Conservation (phyloP, 202 grass and related monocot species). For the Digitaria exilis region DNA sequence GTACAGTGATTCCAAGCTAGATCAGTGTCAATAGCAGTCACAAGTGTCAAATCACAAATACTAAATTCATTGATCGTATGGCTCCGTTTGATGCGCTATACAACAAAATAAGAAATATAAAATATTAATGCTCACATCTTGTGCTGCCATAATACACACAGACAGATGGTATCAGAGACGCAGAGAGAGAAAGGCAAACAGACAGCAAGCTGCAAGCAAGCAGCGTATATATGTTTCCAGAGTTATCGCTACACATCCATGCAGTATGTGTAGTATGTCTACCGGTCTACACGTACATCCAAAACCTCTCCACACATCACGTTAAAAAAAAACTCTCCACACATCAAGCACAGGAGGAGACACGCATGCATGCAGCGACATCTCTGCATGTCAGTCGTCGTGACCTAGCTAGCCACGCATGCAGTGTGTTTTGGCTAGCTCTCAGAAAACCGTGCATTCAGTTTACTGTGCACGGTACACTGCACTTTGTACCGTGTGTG, state of each 20-base stretch:
- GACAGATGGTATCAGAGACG: neutral
- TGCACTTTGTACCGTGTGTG: neutral
- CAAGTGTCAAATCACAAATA: slow-evolving; percentile 24
- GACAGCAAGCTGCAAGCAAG: no score
- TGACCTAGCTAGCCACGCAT: no score
- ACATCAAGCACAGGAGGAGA: neutral
- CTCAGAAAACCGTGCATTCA: slow-evolving; percentile 17
- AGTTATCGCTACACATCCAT: neutral
- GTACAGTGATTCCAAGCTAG: neutral
- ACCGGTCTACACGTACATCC: slow-evolving; percentile 2
- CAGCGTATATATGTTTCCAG: neutral
- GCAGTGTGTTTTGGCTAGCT: no score
- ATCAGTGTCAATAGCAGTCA: slow-evolving; percentile 17
- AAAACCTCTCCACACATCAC: neutral
- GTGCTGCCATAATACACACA: neutral
- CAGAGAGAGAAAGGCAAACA: neutral
- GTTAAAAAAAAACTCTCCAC: no score
- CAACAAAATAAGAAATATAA: slow-evolving; percentile 1
- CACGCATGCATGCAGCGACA: slow-evolving; percentile 1
- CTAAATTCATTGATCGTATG: neutral
- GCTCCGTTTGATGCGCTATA: neutral
- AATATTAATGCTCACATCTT: neutral
- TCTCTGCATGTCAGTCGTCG: no score
- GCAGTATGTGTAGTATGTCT: neutral
- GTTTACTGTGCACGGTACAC: slow-evolving; percentile 20